phyloP scores from a whole-genome alignment of 768 basidiomycete genomes.

The Agrocybe pediades region DNA sequence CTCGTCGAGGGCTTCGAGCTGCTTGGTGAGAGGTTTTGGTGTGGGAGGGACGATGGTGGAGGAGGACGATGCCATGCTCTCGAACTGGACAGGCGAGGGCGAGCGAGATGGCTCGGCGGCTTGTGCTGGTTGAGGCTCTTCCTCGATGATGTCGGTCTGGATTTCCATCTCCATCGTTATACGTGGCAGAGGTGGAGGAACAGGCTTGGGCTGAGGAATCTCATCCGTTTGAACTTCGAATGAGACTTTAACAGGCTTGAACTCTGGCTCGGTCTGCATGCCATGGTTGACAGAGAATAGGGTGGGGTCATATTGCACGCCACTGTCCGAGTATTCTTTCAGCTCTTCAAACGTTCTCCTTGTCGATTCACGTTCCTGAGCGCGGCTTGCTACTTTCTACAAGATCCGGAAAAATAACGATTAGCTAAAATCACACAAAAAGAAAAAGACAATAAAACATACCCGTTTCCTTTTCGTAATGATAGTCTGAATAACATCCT shows the following conservation, averaged over 20 bases:
- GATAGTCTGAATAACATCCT: conserved; percentile 80
- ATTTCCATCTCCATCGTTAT: conserved; percentile 57
- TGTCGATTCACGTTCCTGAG: conserved; percentile 48
- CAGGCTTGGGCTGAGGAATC: conserved; percentile 24
- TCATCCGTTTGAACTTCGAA: conserved; percentile 63
- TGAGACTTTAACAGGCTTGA: conserved; percentile 44
- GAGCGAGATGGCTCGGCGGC: no score
- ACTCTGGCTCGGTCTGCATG: conserved; percentile 67
- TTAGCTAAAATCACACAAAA: conserved; percentile 4
- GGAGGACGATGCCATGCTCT: conserved; percentile 71
- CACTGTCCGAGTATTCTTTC: conserved; percentile 77
- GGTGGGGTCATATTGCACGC: conserved; percentile 67
- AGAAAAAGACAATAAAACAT: conserved; percentile 18
- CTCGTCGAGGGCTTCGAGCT: conserved; percentile 48
- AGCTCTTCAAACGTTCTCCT: conserved; percentile 55
- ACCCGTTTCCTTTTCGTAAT: conserved; percentile 84
- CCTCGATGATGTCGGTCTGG: conserved; percentile 58
- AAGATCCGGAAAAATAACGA: conserved; percentile 4
- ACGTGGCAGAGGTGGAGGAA: conserved; percentile 34
- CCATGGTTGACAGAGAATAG: conserved; percentile 47
- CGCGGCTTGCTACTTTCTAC: conserved; percentile 70
- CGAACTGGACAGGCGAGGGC: conserved; percentile 50
- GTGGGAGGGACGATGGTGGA: conserved; percentile 74
- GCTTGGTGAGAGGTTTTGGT: conserved; percentile 47
- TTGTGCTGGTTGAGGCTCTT: no score